Evolutionary conservation across 2,329 filamentous ascomycete species (phyloP).

Genomic region (Neurospora sp.): DNA sequence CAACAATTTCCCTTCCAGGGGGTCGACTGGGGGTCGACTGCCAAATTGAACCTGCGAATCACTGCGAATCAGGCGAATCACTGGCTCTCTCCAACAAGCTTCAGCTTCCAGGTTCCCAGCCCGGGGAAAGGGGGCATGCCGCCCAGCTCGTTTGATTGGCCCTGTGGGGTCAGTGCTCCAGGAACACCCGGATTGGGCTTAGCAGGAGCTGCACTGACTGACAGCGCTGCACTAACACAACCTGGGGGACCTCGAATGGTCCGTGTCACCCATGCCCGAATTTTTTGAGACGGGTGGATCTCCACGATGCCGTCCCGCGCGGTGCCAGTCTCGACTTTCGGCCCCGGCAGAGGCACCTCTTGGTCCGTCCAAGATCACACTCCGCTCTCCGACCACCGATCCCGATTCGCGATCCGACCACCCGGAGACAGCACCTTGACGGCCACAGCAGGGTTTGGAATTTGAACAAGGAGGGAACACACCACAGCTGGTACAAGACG

Average conservation of each 20-base stretch:
- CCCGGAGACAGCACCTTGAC: not conserved
- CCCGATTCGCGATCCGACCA: not conserved
- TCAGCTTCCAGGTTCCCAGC: conserved; percentile 3
- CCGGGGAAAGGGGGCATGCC: conserved; percentile 30
- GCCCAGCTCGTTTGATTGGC: conserved; percentile 18
- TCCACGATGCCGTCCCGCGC: not conserved
- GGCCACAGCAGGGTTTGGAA: not conserved
- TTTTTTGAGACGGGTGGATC: not conserved
- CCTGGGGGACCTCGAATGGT: conserved; percentile 9
- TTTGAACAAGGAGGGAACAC: not conserved
- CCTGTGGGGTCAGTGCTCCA: conserved; percentile 14
- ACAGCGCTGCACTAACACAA: conserved; percentile 4
- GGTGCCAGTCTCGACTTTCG: not conserved
- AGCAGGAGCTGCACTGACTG: not conserved
- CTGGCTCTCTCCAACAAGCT: not conserved
- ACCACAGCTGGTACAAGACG: not conserved
- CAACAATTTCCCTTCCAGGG: conserved; percentile 22
- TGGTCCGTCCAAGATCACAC: not conserved
- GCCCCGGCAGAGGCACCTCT: not conserved
- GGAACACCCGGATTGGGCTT: conserved; percentile 9
- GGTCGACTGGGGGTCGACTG: conserved; percentile 8
- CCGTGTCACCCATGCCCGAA: conserved; percentile 15
- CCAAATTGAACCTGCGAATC: not conserved
- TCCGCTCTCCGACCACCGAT: not conserved
- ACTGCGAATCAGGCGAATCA: not conserved